A percentile compares a stretch with the other conserved stretches of the same genome.
Conservation (phyloP, 1,284 basidiomycete genomes). For the Heterobasidion occidentale region DNA sequence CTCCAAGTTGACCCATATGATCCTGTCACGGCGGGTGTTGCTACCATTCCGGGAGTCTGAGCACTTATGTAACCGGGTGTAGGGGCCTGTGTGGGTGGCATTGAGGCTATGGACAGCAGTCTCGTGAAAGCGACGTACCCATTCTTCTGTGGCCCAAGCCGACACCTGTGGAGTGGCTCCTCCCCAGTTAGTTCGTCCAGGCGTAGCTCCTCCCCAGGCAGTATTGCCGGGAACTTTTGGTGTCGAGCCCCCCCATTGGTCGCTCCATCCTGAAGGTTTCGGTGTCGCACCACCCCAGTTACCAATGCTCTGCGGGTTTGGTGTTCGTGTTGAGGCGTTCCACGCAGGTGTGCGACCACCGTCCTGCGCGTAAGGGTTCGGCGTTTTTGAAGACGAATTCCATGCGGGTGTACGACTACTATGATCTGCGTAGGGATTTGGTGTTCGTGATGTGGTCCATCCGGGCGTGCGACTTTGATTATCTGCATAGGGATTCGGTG, state of each 20-base stretch:
- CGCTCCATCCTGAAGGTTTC: slow-evolving; percentile 11
- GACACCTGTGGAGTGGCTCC: background rate
- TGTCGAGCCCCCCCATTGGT: slow-evolving; percentile 23
- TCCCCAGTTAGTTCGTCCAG: slow-evolving; percentile 15
- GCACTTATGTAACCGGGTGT: slow-evolving; percentile 28
- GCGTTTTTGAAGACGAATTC: slow-evolving; percentile 38
- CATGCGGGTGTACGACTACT: slow-evolving; percentile 35
- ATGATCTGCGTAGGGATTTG: slow-evolving; percentile 32
- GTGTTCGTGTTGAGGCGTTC: slow-evolving; percentile 51
- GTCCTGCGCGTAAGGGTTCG: slow-evolving; percentile 47
- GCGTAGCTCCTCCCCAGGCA: slow-evolving; percentile 24
- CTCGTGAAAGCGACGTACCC: slow-evolving; percentile 12
- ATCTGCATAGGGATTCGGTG: slow-evolving; percentile 27
- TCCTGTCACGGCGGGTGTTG: slow-evolving; percentile 3
- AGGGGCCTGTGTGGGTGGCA: slow-evolving; percentile 23
- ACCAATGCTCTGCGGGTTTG: slow-evolving; percentile 49
- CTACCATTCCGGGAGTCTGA: slow-evolving; percentile 34
- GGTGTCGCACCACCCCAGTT: slow-evolving; percentile 28
- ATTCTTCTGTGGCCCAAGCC: slow-evolving; percentile 5
- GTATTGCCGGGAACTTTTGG: slow-evolving; percentile 20
- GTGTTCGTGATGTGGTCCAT: slow-evolving; percentile 28
- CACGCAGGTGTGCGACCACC: slow-evolving; percentile 60
- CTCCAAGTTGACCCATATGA: slow-evolving; percentile 20
- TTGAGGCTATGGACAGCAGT: slow-evolving; percentile 10
- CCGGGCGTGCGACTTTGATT: slow-evolving; percentile 23